These are phyloP conservation scores for Sphenostylis stenocarpa DNA, from an alignment of 306 rosid genomes.

Conservation along the genomic window DNA sequence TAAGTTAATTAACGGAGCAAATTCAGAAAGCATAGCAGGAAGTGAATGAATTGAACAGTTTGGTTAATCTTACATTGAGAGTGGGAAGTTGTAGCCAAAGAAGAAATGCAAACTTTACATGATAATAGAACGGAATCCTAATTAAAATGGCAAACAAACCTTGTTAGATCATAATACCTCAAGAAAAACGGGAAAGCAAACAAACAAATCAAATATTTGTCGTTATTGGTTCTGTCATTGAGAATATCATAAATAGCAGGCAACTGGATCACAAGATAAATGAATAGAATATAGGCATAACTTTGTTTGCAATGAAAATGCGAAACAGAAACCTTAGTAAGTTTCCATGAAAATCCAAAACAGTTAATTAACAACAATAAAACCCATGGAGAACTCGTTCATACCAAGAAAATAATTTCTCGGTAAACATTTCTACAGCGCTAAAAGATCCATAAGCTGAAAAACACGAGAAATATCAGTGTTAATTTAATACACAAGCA, in stretches of 20 bases:
- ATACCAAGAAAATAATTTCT: conserved; percentile 54
- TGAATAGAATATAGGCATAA: neutral
- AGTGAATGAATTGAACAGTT: neutral
- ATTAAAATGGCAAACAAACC: neutral
- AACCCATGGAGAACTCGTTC: neutral
- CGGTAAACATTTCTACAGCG: conserved; percentile 48
- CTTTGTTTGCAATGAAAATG: neutral
- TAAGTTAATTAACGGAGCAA: neutral
- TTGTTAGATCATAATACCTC: conserved; percentile 33
- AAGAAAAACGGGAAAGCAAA: conserved; percentile 13
- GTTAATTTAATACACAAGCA: neutral
- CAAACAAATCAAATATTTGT: neutral
- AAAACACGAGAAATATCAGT: conserved; percentile 30
- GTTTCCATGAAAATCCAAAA: neutral
- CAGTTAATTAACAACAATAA: neutral
- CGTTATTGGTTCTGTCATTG: neutral
- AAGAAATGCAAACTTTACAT: conserved; percentile 63
- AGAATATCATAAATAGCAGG: neutral
- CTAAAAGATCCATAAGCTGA: conserved; percentile 70
- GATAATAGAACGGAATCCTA: conserved; percentile 66
- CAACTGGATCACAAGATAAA: neutral
- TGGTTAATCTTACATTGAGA: conserved; percentile 44
- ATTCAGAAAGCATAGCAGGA: conserved; percentile 8
- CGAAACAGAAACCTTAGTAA: neutral
- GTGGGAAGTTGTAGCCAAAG: conserved; percentile 70